These are phyloP conservation scores for Geotrichum klebahnii DNA, from an alignment of 1,139 yeast genomes.

Conservation along the genomic window DNA sequence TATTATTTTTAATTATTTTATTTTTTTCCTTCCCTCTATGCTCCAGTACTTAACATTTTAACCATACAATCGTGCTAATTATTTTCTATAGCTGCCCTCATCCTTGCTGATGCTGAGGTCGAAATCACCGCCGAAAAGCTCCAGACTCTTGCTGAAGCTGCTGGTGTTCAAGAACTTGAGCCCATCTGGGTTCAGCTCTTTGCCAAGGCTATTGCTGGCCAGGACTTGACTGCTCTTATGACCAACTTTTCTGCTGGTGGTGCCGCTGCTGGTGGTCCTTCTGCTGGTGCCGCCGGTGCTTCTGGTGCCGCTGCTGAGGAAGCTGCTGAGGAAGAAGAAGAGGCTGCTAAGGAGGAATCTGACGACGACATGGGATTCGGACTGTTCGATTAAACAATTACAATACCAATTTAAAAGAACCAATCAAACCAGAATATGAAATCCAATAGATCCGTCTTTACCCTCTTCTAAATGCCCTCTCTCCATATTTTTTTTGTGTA, in stretches of 20 bases:
- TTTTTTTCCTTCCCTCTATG: too few species aligned
- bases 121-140: conserved; percentile 90
- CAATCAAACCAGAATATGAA: background rate
- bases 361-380: conserved; percentile 43
- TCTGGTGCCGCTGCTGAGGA: conserved; percentile 64
- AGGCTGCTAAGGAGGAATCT: conserved; percentile 37
- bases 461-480: background rate
- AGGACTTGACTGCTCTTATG: conserved; percentile 78
- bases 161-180: conserved; percentile 62
- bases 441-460: background rate
- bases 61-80: background rate
- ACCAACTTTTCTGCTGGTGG: conserved; percentile 67
- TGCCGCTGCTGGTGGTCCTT: conserved; percentile 56
- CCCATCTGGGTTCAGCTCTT: conserved; percentile 83
- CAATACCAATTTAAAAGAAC: too few species aligned
- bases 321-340: conserved; percentile 37
- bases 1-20: background rate
- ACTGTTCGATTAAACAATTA: conserved; percentile 39
- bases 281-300: conserved; percentile 56
- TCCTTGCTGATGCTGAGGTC: conserved; percentile 92
- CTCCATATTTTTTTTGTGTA: too few species aligned
- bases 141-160: conserved; percentile 75
- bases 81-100: conserved; percentile 64
- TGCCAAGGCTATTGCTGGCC: conserved; percentile 97
- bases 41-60: too few species aligned